Evolutionary conservation across 192 early-diverging fungal genomes (phyloP), one percentile per base, ranked within the genome.

Genomic region (Coemansia sp.): DNA sequence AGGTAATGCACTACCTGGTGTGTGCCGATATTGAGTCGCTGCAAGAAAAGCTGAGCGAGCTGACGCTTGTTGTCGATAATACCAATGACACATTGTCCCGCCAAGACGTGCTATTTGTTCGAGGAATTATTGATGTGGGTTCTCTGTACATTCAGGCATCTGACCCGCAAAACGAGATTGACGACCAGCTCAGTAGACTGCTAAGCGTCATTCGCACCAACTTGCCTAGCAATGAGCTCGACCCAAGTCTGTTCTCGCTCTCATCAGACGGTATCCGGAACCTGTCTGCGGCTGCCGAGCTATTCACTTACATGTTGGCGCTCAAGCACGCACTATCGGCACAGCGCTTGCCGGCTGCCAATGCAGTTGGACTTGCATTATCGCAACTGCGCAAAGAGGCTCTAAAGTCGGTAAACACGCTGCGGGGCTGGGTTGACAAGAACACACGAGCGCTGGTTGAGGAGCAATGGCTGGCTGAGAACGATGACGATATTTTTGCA

Each of bases 1-100:
- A 80, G 71, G 57, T 74, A 24, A 74, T 80, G 68, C 71, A 80
- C 57, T 62, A 55, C 24, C 62, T 80, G 27, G 70, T 54, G 11
- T 41, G 45, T 11, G 64, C 59, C 18, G 51, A 80, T n/a, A 23
- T 49, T 13, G 77, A 74, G 1, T 4, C 43, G 18, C 26, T 74
- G 3, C 70, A 73, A 39, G 4, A 52, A 48, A 61, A 39, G 54
- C 3, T 27, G 52, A 49, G 38, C 3, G 53, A 68, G 55, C 64
- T 80, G 22, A 18, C 62, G 6, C 32, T 16, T 11, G n/a, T 56
- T 2, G 48, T 57, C 4, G 57, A 59, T 9, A 38, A 61, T 6
- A 57, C 55, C 4, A 59, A 51, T 4, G 27, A 51, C 39, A 57
- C 64, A 3, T 29, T 80, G 20, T 65, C 71, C 1, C 18, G 8